Conservation (phyloP, 257 asterid species). For the Pogostemon cablin region DNA sequence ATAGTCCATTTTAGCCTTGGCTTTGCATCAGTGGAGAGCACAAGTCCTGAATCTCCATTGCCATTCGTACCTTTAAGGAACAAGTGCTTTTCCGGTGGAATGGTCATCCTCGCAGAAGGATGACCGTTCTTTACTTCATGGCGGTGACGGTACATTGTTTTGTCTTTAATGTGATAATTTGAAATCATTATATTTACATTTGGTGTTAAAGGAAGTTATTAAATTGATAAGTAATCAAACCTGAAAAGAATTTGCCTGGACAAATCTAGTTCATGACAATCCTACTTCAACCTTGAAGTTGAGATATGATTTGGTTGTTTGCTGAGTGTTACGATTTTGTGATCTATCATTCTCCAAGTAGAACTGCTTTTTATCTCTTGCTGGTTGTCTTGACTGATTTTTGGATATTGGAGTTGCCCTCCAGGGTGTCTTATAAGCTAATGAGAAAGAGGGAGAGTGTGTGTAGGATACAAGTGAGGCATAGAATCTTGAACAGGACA, state of each 20-base stretch:
- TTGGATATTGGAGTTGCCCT: slow-evolving; percentile 38
- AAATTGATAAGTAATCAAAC: slow-evolving; percentile 40
- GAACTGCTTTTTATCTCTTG: slow-evolving; percentile 39
- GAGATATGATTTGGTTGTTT: slow-evolving; percentile 37
- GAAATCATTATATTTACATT: slow-evolving; percentile 31
- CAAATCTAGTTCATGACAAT: slow-evolving; percentile 41
- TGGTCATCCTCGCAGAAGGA: slow-evolving; percentile 61
- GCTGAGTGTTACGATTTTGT: slow-evolving; percentile 18
- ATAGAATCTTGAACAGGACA: slow-evolving; percentile 68
- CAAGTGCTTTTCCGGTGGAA: slow-evolving; percentile 72
- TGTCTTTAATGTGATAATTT: slow-evolving; percentile 38
- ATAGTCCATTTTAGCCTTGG: slow-evolving; percentile 96
- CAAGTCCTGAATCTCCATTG: slow-evolving; percentile 81
- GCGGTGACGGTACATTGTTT: slow-evolving; percentile 67
- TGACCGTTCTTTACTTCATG: slow-evolving; percentile 72
- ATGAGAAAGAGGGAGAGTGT: slow-evolving; percentile 11
- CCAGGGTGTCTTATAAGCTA: slow-evolving; percentile 65
- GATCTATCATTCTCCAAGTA: slow-evolving; percentile 31
- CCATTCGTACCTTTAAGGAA: slow-evolving; percentile 68
- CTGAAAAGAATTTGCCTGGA: slow-evolving; percentile 48
- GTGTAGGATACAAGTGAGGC: slow-evolving; percentile 54
- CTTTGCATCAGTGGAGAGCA: slow-evolving; percentile 95
- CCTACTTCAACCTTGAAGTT: slow-evolving; percentile 38
- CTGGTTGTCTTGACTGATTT: slow-evolving; percentile 41
- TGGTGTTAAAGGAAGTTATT: slow-evolving; percentile 37